A percentile compares a stretch with the other conserved stretches of the same genome.
Evolutionary conservation across 768 basidiomycete genomes (phyloP).

Genomic region (Phallus indusiatus): DNA sequence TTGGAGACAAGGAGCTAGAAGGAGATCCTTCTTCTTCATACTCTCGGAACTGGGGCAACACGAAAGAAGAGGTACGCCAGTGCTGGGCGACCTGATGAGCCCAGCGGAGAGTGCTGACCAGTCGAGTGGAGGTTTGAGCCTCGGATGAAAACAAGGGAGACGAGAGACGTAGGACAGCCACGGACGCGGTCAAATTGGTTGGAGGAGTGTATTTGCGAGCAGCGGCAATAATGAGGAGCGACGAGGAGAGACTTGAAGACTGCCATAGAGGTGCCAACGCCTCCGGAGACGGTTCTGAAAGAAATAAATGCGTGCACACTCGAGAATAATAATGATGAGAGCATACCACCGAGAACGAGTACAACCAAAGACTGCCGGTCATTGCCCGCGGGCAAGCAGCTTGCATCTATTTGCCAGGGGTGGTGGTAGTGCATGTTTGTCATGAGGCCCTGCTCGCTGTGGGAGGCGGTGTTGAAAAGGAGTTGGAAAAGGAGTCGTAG

Average conservation of each 20-base stretch:
- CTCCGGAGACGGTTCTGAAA: constrained; percentile 22
- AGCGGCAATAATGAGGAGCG: constrained; percentile 30
- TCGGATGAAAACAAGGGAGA: constrained; percentile 24
- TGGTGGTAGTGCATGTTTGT: constrained; percentile 13
- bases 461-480: background rate
- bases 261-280: constrained; percentile 26
- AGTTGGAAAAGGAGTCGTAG: background rate
- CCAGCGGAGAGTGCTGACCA: constrained; percentile 30
- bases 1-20: background rate
- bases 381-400: constrained; percentile 14
- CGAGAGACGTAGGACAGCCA: constrained; percentile 26
- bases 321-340: background rate
- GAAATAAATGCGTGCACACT: background rate
- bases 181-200: constrained; percentile 19
- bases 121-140: constrained; percentile 24
- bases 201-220: constrained; percentile 10
- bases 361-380: constrained; percentile 24
- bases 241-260: constrained; percentile 25
- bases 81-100: constrained; percentile 28
- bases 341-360: constrained; percentile 30
- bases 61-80: constrained; percentile 21
- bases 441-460: background rate
- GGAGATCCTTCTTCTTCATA: constrained; percentile 12
- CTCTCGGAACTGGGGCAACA: constrained; percentile 21
- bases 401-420: constrained; percentile 21